Evolutionary conservation across 768 basidiomycete species (phyloP).

Genomic region (Inosperma sp.): DNA sequence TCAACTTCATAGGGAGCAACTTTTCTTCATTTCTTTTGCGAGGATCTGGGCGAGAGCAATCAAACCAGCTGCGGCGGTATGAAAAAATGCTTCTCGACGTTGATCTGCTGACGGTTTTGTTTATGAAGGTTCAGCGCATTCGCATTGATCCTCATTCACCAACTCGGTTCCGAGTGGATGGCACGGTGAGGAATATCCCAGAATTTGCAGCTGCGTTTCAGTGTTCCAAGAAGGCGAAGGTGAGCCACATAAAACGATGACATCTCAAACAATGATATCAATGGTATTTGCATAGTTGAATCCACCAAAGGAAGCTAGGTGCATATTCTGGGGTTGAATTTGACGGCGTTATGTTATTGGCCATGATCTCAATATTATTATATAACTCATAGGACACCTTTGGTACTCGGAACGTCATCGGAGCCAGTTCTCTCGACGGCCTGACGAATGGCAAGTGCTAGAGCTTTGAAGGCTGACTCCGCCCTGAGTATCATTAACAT

Average conservation of each 20-base stretch:
- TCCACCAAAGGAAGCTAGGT: conserved; percentile 73
- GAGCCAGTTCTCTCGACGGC: conserved; percentile 90
- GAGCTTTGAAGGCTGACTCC: conserved; percentile 97
- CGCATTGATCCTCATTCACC: conserved; percentile 91
- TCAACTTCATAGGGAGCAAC: conserved; percentile 60
- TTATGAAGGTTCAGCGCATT: conserved; percentile 61
- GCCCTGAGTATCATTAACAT: conserved; percentile 47
- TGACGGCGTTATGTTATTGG: conserved; percentile 1
- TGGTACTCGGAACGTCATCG: conserved; percentile 91
- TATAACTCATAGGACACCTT: conserved; percentile 69
- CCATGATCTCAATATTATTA: not conserved
- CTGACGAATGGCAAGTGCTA: conserved; percentile 91
- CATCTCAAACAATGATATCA: no score
- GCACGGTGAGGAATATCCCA: conserved; percentile 81
- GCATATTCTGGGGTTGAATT: conserved; percentile 67
- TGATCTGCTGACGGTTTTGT: not conserved
- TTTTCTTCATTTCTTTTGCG: conserved; percentile 91
- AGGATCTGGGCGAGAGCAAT: conserved; percentile 83
- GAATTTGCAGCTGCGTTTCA: conserved; percentile 88
- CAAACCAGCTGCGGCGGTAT: conserved; percentile 71
- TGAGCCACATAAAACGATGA: no score
- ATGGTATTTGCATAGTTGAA: conserved; percentile 51
- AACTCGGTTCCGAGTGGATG: conserved; percentile 71
- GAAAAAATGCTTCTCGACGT: conserved; percentile 14
- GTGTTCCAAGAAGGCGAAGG: conserved; percentile 73